Percentiles rank a stretch among this genome's conserved stretches.
Evolutionary conservation across 192 early-diverging fungal species (phyloP).

Genomic region (Gamsiella multidivaricata): DNA sequence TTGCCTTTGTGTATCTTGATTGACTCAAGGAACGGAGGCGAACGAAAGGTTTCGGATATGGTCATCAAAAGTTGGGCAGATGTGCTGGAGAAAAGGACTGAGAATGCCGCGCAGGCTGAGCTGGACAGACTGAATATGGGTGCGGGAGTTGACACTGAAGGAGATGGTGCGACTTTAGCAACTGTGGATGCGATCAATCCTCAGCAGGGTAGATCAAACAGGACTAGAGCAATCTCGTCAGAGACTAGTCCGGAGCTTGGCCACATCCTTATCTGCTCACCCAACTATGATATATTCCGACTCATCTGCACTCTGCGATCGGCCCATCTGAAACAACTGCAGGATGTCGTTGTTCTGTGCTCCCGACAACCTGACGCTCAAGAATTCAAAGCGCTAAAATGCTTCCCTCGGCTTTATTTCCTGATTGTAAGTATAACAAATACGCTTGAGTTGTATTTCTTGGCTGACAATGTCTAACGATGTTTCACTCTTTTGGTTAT

Average conservation of each 20-base stretch:
- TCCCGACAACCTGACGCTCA: constrained; percentile 38
- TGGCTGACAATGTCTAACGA: not conserved
- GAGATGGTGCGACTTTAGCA: not conserved
- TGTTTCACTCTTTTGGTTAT: not conserved
- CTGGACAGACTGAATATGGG: not conserved
- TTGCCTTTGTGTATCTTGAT: constrained; percentile 37
- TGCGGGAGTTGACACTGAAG: not conserved
- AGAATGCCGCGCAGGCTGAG: constrained; percentile 15
- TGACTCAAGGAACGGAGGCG: constrained; percentile 5
- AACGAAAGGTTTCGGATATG: constrained; percentile 27
- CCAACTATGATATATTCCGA: constrained; percentile 50
- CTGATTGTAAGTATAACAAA: constrained; percentile 51
- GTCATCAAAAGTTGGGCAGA: constrained; percentile 31
- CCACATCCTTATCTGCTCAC: constrained; percentile 48
- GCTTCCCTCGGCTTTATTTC: constrained; percentile 61
- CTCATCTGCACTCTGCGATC: constrained; percentile 43
- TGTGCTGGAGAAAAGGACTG: constrained; percentile 10
- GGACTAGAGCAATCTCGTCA: not conserved
- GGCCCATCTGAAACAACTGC: constrained; percentile 53
- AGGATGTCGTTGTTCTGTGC: constrained; percentile 61
- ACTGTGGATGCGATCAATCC: too few species aligned
- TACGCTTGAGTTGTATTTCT: not conserved
- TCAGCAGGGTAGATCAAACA: not conserved
- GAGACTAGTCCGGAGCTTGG: constrained; percentile 4
- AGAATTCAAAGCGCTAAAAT: constrained; percentile 56